Conservation (phyloP, 768 basidiomycete species). For the Fibroporia radiculosa region DNA sequence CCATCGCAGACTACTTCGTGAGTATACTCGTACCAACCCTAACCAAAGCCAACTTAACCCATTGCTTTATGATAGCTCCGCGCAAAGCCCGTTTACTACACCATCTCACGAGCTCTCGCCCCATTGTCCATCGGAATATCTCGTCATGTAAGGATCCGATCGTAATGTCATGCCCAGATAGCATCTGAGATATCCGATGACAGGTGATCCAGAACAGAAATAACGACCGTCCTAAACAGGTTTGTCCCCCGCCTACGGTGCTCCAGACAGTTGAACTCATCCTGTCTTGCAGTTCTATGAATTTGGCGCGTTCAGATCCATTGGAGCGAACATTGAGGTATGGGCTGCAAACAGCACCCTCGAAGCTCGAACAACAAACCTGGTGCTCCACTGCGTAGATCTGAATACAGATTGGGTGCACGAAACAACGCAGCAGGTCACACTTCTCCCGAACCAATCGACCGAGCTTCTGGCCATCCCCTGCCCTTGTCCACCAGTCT, state of each 20-base stretch:
- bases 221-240: constrained; percentile 28
- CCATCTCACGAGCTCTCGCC: constrained; percentile 36
- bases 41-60: background rate
- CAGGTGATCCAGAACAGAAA: constrained; percentile 25
- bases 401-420: constrained; percentile 34
- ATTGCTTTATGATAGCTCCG: constrained; percentile 32
- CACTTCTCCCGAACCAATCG: constrained; percentile 30
- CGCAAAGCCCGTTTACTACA: constrained; percentile 34
- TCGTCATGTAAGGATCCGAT: constrained; percentile 23
- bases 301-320: constrained; percentile 50
- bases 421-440: constrained; percentile 10
- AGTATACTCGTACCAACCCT: constrained; percentile 5
- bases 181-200: background rate
- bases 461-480: constrained; percentile 31
- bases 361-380: constrained; percentile 40
- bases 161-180: constrained; percentile 1
- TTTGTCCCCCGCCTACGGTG: background rate
- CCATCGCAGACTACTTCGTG: constrained; percentile 81
- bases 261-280: background rate
- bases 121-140: constrained; percentile 33
- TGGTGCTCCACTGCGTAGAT: constrained; percentile 60
- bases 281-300: constrained; percentile 25
- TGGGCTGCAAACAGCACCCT: constrained; percentile 84
- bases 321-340: constrained; percentile 61
- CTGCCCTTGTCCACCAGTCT: constrained; percentile 13